phyloP scores from a whole-genome alignment of 2,329 filamentous ascomycete genomes.

The Fonsecaea pedrosoi region DNA sequence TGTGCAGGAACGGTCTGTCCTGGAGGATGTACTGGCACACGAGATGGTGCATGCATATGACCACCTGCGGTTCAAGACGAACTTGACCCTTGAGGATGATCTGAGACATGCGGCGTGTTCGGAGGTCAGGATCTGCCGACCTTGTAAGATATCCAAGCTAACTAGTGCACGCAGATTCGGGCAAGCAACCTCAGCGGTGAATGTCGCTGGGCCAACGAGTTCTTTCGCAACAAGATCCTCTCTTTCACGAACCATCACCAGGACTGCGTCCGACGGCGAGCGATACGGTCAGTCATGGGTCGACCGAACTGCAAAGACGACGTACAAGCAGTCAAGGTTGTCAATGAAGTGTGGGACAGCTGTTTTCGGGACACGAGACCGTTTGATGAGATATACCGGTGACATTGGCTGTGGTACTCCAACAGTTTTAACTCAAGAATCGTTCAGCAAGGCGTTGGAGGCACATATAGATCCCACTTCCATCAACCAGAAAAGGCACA shows the following conservation, averaged over 20 bases:
- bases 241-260: conserved; percentile 91
- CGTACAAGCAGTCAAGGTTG: conserved; percentile 81
- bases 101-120: conserved; percentile 91
- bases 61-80: conserved; percentile 86
- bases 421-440: conserved; percentile 15
- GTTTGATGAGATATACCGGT: conserved; percentile 94
- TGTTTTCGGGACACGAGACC: conserved; percentile 93
- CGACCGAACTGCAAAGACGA: conserved; percentile 84
- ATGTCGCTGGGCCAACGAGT: conserved; percentile 87
- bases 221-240: conserved; percentile 84
- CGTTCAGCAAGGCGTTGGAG: conserved; percentile 37
- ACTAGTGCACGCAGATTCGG: conserved; percentile 69
- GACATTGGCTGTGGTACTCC: conserved; percentile 31
- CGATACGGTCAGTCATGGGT: conserved; percentile 77
- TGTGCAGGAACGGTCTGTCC: conserved; percentile 76
- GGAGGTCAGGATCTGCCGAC: conserved; percentile 66
- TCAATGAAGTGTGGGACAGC: conserved; percentile 98
- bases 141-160: conserved; percentile 2
- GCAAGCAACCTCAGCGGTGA: conserved; percentile 92
- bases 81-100: conserved; percentile 71
- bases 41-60: conserved; percentile 99
- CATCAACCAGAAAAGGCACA: neutral
- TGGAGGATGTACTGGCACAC: conserved; percentile 93
- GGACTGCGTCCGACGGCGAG: conserved; percentile 83
- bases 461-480: conserved; percentile 6